Evolutionary conservation across 1,284 basidiomycete species (phyloP).

Genomic region (Ustilago bromivora): DNA sequence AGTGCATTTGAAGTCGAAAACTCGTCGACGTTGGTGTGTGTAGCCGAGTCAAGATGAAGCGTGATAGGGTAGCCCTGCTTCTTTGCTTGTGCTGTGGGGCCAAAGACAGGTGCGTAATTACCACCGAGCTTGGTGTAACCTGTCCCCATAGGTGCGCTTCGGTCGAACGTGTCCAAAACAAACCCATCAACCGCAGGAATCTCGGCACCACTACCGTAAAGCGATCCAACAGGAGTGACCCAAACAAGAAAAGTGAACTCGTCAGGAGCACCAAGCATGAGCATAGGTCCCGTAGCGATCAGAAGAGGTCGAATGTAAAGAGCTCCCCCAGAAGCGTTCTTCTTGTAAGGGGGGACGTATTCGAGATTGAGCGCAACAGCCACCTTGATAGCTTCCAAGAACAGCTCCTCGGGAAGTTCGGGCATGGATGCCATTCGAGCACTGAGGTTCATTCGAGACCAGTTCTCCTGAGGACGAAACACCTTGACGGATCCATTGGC

Average conservation of each 20-base stretch:
- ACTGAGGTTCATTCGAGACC: slow-evolving; percentile 63
- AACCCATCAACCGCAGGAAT: slow-evolving; percentile 69
- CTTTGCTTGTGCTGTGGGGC: slow-evolving; percentile 64
- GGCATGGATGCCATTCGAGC: slow-evolving; percentile 68
- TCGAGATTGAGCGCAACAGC: slow-evolving; percentile 69
- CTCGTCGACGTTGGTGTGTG: slow-evolving; percentile 66
- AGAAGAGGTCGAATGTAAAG: slow-evolving; percentile 65
- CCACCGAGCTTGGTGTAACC: slow-evolving; percentile 69
- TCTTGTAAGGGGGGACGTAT: slow-evolving; percentile 67
- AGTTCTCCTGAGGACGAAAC: slow-evolving; percentile 70
- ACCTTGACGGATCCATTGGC: slow-evolving; percentile 61
- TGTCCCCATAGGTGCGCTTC: slow-evolving; percentile 67
- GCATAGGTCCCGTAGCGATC: slow-evolving; percentile 65
- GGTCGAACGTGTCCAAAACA: slow-evolving; percentile 69
- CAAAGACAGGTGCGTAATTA: slow-evolving; percentile 69
- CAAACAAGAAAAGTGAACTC: slow-evolving; percentile 70
- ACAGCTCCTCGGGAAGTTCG: slow-evolving; percentile 57
- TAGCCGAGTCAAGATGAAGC: slow-evolving; percentile 64
- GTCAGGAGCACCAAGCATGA: slow-evolving; percentile 63
- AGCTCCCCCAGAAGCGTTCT: slow-evolving; percentile 60
- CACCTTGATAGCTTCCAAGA: slow-evolving; percentile 59
- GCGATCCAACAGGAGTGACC: slow-evolving; percentile 68
- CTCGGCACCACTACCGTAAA: slow-evolving; percentile 67
- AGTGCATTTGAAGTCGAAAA: slow-evolving; percentile 70
- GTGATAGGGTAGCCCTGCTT: slow-evolving; percentile 69